Evolutionary conservation across 2,329 filamentous ascomycete genomes (phyloP), one percentile per base, ranked within the genome.

Genomic region (Amesomyces nigricolor): DNA sequence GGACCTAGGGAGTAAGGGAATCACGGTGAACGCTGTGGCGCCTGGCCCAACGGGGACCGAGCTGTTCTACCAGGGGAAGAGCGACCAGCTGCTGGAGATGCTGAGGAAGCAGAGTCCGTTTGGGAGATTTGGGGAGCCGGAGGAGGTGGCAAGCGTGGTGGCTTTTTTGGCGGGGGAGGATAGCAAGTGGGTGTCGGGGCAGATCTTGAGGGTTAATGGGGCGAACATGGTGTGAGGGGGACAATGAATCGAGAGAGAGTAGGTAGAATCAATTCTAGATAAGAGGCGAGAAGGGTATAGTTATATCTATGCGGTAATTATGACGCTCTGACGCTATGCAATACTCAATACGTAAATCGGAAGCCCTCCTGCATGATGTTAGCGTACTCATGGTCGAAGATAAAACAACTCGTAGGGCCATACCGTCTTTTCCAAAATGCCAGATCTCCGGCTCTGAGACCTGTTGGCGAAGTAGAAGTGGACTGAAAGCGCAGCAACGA

Each of bases 31-130:
- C 53, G 72, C 72, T 8, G 64, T 72, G 2, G 68, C 66, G 5
- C 70, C 68, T 1, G 70, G 70, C 0, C 79, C 80, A 1, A 83
- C 78, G 0, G 75, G 67, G 0, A 83, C 81, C 0, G 79, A 81
- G 4, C 65, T 83, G 32, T 84, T 83, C 64, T 71, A 75, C 53
- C 66, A 72, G 61, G 78, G 73, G 19, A 79, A 80, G 66, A 67
- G 68, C 3, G 73, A 79, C 57, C 69, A 73, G 48, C 56, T 77
- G 57, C 61, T 81, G 37, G 71, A 76, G 55, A 65, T 64, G 3
- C 70, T 78, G 47, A 70, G 66, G 38, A 64, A 61, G 16, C 61
- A 68, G 50, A 76, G 67, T 16, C 78, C 78, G 1, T 72, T 73
- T 53, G 71, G 71, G 4, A 67, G 75, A 4, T 68, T 79, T 57